Evolutionary conservation across 2,329 filamentous ascomycete species (phyloP).

Genomic region (Pseudofabraea citricarpa): DNA sequence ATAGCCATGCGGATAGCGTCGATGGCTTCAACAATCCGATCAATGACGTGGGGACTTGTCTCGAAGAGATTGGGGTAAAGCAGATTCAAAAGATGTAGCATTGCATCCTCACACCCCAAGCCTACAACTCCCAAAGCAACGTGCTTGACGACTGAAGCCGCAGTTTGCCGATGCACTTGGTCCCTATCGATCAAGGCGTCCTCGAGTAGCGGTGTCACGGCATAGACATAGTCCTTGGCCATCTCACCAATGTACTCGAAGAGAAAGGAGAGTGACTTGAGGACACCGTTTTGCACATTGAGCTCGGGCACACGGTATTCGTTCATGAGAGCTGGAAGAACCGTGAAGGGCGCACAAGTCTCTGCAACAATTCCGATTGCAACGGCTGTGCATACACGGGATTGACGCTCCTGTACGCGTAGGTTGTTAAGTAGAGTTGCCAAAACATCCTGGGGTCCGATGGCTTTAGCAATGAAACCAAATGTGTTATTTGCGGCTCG

Average conservation of each 20-base stretch:
- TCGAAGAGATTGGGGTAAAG: conserved; percentile 97
- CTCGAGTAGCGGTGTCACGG: conserved; percentile 90
- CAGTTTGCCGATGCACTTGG: conserved; percentile 95
- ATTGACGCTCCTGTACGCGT: conserved; percentile 94
- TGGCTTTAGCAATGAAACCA: conserved; percentile 98
- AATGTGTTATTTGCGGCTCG: conserved; percentile 99
- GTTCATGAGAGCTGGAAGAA: conserved; percentile 98
- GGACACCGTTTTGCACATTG: conserved; percentile 97
- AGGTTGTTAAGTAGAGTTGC: conserved; percentile 95
- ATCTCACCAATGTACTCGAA: conserved; percentile 99
- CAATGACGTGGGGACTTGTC: conserved; percentile 96
- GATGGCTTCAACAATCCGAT: conserved; percentile 94
- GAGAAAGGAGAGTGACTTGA: conserved; percentile 94
- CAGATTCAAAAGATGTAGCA: conserved; percentile 95
- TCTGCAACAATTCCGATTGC: conserved; percentile 98
- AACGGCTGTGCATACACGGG: conserved; percentile 95
- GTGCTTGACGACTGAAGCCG: conserved; percentile 95
- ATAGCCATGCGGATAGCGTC: conserved; percentile 93
- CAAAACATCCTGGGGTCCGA: conserved; percentile 94
- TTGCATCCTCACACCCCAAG: conserved; percentile 94
- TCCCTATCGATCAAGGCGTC: conserved; percentile 97
- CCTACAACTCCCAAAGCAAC: conserved; percentile 97
- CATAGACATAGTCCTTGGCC: conserved; percentile 99
- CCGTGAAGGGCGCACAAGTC: conserved; percentile 96
- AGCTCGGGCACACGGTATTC: conserved; percentile 97